Percentiles rank a stretch among this genome's conserved stretches.
Evolutionary conservation across 129 eudicot species (phyloP).

Genomic region (Flaveria brownii): DNA sequence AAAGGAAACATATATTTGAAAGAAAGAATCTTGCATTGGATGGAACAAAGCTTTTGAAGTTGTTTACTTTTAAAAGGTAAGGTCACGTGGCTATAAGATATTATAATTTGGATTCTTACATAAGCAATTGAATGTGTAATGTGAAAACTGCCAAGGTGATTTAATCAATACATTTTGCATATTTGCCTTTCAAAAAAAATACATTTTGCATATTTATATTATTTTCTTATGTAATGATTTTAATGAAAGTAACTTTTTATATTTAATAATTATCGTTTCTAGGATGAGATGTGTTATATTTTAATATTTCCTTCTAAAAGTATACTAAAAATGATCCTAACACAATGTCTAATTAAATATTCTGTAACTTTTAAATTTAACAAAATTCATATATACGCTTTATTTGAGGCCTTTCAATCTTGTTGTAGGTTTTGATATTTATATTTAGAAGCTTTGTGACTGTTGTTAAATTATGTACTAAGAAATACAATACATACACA

Average conservation of each 20-base stretch:
- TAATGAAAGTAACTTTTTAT: neutral
- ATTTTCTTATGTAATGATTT: neutral
- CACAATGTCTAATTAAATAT: neutral
- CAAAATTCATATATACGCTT: neutral
- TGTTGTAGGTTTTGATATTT: neutral
- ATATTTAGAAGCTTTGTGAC: neutral
- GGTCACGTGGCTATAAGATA: conserved; percentile 29
- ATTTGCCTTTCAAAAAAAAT: too few relatives aligned
- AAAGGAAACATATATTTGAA: neutral
- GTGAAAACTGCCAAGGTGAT: conserved; percentile 20
- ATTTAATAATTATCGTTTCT: neutral
- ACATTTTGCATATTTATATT: neutral
- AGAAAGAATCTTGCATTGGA: conserved; percentile 11
- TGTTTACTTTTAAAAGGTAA: neutral
- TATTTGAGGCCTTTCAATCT: neutral
- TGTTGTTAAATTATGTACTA: neutral
- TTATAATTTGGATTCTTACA: neutral
- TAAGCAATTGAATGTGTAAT: neutral
- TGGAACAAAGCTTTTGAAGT: conserved; percentile 9
- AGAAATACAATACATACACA: neutral
- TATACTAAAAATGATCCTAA: neutral
- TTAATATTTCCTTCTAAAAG: neutral
- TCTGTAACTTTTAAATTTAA: neutral
- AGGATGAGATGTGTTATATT: neutral
- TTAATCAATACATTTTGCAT: neutral